A percentile compares a stretch with the other conserved stretches of the same genome.
phyloP scores from a whole-genome alignment of 768 basidiomycete species.

The Boletus edulis region DNA sequence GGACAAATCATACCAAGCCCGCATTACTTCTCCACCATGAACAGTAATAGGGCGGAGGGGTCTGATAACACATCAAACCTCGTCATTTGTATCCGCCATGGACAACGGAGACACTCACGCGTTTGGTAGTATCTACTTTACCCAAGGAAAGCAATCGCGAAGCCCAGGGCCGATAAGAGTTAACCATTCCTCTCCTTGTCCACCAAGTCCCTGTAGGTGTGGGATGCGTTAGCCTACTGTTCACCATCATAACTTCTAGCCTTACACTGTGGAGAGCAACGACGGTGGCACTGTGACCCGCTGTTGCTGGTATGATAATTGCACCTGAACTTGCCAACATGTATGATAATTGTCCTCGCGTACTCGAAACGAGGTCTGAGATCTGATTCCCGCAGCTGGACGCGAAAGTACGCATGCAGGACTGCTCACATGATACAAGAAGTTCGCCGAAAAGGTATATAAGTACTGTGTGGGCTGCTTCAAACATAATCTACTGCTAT shows the following conservation, averaged over 20 bases:
- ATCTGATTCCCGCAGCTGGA: no score
- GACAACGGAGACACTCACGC: neutral
- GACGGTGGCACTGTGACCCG: neutral
- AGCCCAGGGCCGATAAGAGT: neutral
- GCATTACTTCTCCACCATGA: neutral
- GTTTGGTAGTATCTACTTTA: neutral
- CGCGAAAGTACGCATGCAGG: no score
- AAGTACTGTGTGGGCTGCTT: no score
- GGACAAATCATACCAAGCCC: neutral
- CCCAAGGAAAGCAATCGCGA: neutral
- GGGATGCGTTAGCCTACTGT: neutral
- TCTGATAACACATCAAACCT: neutral
- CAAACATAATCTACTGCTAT: no score
- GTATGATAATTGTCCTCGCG: no score
- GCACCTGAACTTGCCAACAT: neutral
- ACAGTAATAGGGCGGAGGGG: neutral
- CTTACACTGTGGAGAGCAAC: constrained; percentile 1
- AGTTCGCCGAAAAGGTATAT: no score
- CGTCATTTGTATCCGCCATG: neutral
- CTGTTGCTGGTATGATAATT: neutral
- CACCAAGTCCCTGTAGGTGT: neutral
- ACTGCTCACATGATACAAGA: no score
- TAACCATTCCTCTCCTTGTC: neutral
- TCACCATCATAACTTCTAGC: neutral
- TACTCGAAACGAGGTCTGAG: no score